Percentiles rank a stretch among this genome's conserved stretches.
phyloP scores from a whole-genome alignment of 116 monocot genomes.

The Dioscorea cayenensis region DNA sequence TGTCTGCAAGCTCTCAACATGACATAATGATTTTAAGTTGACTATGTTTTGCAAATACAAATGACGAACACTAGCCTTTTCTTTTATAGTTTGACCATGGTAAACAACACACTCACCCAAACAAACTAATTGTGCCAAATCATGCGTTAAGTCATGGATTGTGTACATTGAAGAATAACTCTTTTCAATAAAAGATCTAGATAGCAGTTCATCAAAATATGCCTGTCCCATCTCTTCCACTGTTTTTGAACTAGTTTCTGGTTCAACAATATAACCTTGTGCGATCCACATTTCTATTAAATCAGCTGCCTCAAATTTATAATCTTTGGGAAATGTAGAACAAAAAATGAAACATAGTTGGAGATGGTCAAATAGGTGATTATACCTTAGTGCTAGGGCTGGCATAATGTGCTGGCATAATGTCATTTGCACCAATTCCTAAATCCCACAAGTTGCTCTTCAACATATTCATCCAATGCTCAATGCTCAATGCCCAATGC shows the following conservation, averaged over 20 bases:
- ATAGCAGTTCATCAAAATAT: background rate
- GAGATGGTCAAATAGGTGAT: background rate
- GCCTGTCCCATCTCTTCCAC: background rate
- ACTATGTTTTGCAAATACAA: too few species aligned
- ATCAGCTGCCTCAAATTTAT: background rate
- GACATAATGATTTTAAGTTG: too few species aligned
- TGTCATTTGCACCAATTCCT: background rate
- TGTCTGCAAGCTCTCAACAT: too few species aligned
- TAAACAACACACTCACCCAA: background rate
- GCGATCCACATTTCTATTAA: constrained; percentile 5
- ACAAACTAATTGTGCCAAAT: background rate
- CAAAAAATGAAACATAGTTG: constrained; percentile 6
- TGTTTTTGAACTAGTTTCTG: background rate
- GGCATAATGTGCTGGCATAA: background rate
- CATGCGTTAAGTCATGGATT: background rate
- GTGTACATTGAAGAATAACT: background rate
- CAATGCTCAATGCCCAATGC: too few species aligned
- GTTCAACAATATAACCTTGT: background rate
- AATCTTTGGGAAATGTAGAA: constrained; percentile 3
- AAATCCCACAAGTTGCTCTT: background rate
- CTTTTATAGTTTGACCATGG: too few species aligned
- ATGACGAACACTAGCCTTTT: too few species aligned
- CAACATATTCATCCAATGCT: background rate
- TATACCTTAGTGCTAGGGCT: constrained; percentile 1
- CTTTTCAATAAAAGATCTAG: background rate